These are phyloP conservation scores for Pisolithus sp. DNA, from an alignment of 768 basidiomycete species.

Conservation along the genomic window DNA sequence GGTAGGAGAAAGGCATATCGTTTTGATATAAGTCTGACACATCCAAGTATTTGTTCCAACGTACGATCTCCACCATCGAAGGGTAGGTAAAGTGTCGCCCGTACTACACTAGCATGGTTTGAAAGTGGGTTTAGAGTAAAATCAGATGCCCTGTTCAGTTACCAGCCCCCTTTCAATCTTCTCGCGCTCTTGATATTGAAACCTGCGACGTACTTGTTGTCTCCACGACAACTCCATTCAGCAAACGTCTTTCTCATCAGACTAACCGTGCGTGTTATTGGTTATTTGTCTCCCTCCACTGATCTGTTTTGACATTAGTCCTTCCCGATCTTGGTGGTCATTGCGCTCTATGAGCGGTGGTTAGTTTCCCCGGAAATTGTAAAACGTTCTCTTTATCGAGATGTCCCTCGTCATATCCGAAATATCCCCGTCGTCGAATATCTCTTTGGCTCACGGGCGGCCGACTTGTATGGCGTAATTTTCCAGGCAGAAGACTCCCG, in stretches of 20 bases:
- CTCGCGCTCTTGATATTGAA: constrained; percentile 76
- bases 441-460: constrained; percentile 62
- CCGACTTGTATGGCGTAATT: constrained; percentile 69
- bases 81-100: constrained; percentile 42
- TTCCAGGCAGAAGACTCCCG: constrained; percentile 60
- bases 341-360: constrained; percentile 76
- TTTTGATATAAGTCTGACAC: constrained; percentile 9
- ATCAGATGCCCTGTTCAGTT: constrained; percentile 84
- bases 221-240: constrained; percentile 74
- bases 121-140: constrained; percentile 54
- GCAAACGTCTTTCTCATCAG: constrained; percentile 84
- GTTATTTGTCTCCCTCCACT: neutral
- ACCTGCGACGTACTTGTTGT: constrained; percentile 68
- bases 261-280: constrained; percentile 48
- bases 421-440: constrained; percentile 70
- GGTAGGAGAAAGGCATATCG: constrained; percentile 24
- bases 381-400: constrained; percentile 53
- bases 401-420: constrained; percentile 65
- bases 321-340: constrained; percentile 71
- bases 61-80: constrained; percentile 80
- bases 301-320: constrained; percentile 34
- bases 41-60: constrained; percentile 77
- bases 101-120: neutral
- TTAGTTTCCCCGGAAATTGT: constrained; percentile 44
- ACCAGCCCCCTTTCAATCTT: constrained; percentile 86